Base-by-base conservation (phyloP, 2,329 filamentous ascomycete genomes). In the Didymella lethalis region DNA sequence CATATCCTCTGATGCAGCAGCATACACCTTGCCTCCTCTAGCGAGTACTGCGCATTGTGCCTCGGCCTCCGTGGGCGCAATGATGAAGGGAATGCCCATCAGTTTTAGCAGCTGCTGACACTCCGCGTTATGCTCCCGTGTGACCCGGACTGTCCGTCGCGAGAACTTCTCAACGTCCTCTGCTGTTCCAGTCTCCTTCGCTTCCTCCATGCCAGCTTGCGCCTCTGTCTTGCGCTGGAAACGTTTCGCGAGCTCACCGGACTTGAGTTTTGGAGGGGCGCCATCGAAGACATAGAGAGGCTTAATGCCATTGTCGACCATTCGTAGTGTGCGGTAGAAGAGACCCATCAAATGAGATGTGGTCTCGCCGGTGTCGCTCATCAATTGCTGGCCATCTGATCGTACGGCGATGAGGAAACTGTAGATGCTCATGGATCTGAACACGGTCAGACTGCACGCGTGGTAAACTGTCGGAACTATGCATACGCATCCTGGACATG, bases 161-260 rank as follows among this genome's bases (percentile, higher is more conserved):
- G 93, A 96, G 81, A 98, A 99, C 79, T 97, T 98, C 80, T 99
- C 95, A 4, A 99, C 87, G n/a, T 99, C 95, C 77, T 99, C 88
- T 23, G 94, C 93, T 3, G 95, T 99, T 62, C 95, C 95, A 0
- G 92, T 97, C 82, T 99, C 95, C 77, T 96, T 97, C 51, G 95
- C 95, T 75, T 98, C 95, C 75, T 97, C 94, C 23, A 96, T 88
- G 7, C 89, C 89, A 70, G 97, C 94, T 49, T 87, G 90, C 8
- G 95, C 95, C 77, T 97, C 93, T 51, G 92, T 88, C 81, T 98
- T 99, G 71, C 95, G 90, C 78, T 96, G 92, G 76, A 96, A 96
- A 63, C 95, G 93, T 80, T 97, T 97, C 45, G 95, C 95, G 56
- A 99, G 84, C 81, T 99, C 95, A 64, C 95, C 95, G 0, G 93